Conservation (phyloP, 345 rosid genomes). For the Pistacia integerrima region DNA sequence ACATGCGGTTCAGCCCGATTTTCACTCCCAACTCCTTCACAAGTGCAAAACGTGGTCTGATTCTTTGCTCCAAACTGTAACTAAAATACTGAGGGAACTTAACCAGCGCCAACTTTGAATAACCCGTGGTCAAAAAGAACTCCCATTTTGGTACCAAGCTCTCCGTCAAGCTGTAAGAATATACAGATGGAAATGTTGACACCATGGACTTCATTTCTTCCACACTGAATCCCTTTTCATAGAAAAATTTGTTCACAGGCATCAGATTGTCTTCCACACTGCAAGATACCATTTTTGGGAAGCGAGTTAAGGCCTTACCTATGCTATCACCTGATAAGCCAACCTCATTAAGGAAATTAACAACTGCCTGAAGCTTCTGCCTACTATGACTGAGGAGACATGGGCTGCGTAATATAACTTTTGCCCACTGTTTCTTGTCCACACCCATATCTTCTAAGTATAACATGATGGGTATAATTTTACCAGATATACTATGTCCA, state of each 20-base stretch:
- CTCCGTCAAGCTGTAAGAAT: too few species aligned
- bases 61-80: too few species aligned
- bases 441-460: slow-evolving; percentile 62
- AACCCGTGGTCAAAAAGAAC: too few species aligned
- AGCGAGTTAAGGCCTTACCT: slow-evolving; percentile 42
- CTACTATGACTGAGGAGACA: slow-evolving; percentile 41
- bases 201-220: slow-evolving; percentile 25
- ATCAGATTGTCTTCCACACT: slow-evolving; percentile 35
- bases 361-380: slow-evolving; percentile 35
- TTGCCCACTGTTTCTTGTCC: slow-evolving; percentile 40
- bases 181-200: slow-evolving; percentile 25
- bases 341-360: slow-evolving; percentile 42
- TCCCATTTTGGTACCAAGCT: too few species aligned
- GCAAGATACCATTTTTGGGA: slow-evolving; percentile 37
- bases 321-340: slow-evolving; percentile 44
- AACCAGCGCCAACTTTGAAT: too few species aligned
- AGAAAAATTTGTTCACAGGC: slow-evolving; percentile 42
- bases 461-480: slow-evolving; percentile 72
- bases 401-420: slow-evolving; percentile 43
- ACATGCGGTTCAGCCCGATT: too few species aligned
- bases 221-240: slow-evolving; percentile 38
- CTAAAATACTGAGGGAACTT: too few species aligned
- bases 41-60: too few species aligned
- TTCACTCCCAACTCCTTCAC: too few species aligned
- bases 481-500: slow-evolving; percentile 62